Base-by-base conservation (phyloP, 768 basidiomycete species). In the Leccinum imitatum region DNA sequence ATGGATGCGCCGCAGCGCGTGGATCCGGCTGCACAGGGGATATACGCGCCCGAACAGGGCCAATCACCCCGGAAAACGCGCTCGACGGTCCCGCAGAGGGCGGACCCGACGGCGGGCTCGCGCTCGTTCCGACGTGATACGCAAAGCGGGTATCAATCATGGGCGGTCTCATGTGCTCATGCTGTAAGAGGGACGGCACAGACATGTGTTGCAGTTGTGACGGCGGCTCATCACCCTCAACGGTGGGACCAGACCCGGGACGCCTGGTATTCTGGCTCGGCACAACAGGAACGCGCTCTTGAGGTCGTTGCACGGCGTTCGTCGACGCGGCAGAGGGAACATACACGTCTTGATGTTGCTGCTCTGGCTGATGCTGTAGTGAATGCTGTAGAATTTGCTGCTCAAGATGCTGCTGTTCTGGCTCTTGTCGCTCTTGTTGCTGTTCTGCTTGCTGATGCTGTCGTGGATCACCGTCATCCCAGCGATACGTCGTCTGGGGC, bases 401-500 rank as follows among this genome's bases (percentile, higher is more conserved):
- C 58, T 72, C 71, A 67, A 72, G 67, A 23, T 30, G 65, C 10
- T 78, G 74, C 37, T 73, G 71, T n/a, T 74, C 73, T 17, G 72
- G 73, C 56, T 72, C 71, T 14, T 66, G 63, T 14, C 72, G 74
- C 19, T 70, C 72, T 25, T 60, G 61, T 27, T 58, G 51, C n/a
- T 53, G 52, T 35, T 53, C 41, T 44, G 8, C 47, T 48, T 48
- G 47, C 3, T 48, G 47, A 48, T 15, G 60, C 13, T 54, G 61
- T n/a, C 47, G 63, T 9, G 6, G 53, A 15, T 73, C 30, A 76
- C 67, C 76, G 73, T 77, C 78, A 77, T 77, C 75, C 76, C 77
- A 77, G 58, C 77, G 77, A 72, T 69, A 78, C 57, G 63, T 64
- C 50, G 70, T 74, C 67, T 75, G 76, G 11, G 83, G 82, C 13